phyloP scores from a whole-genome alignment of 2,329 filamentous ascomycete species.

The Westerdykella ornata region DNA sequence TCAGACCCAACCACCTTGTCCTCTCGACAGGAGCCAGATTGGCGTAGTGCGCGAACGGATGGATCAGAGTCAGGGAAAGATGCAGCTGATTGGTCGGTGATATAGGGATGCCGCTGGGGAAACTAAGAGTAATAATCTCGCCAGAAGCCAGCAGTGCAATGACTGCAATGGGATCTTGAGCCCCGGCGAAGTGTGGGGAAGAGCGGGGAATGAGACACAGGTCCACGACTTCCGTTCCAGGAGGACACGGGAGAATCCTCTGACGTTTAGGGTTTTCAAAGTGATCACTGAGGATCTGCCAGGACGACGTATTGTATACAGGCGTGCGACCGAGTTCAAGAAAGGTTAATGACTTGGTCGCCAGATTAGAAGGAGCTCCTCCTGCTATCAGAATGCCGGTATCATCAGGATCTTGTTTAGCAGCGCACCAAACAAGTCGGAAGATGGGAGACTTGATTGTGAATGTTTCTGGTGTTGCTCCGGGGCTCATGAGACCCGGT shows the following conservation, averaged over 20 bases:
- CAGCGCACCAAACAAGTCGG: conserved; percentile 83
- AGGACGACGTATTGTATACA: conserved; percentile 83
- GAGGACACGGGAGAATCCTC: conserved; percentile 65
- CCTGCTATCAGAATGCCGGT: conserved; percentile 83
- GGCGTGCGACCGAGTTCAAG: conserved; percentile 85
- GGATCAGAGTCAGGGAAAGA: conserved; percentile 77
- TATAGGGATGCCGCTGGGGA: conserved; percentile 86
- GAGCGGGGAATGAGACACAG: conserved; percentile 76
- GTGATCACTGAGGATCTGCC: conserved; percentile 73
- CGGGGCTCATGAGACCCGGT: conserved; percentile 37
- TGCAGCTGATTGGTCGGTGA: conserved; percentile 90
- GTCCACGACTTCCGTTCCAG: conserved; percentile 67
- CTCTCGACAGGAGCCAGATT: conserved; percentile 69
- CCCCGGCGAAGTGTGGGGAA: conserved; percentile 79
- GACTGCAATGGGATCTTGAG: conserved; percentile 83
- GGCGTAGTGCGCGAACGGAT: conserved; percentile 75
- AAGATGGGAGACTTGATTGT: conserved; percentile 66
- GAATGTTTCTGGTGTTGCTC: conserved; percentile 45
- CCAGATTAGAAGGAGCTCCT: conserved; percentile 60
- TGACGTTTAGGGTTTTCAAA: conserved; percentile 69
- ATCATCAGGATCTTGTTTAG: conserved; percentile 83
- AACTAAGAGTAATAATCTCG: conserved; percentile 82
- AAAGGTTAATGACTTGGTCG: conserved; percentile 74
- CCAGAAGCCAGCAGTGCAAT: conserved; percentile 75
- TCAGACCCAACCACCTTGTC: conserved; percentile 80